Conservation (phyloP, 2,329 filamentous ascomycete genomes). For the Bertia moriformis region DNA sequence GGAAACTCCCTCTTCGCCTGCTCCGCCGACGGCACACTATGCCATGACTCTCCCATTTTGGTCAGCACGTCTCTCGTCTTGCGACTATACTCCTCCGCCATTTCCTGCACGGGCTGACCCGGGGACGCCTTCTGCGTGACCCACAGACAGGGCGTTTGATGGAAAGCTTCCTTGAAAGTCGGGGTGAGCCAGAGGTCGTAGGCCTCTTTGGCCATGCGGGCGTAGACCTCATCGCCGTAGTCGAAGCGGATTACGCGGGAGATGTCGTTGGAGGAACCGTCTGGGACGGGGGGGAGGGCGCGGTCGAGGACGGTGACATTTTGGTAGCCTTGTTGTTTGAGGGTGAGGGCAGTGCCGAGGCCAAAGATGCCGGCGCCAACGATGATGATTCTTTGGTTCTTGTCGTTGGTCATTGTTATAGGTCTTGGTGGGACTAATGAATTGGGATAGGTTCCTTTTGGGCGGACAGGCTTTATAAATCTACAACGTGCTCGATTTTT, state of each 20-base stretch:
- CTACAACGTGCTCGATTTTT: no score
- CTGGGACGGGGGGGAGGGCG: conserved; percentile 8
- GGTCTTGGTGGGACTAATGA: no score
- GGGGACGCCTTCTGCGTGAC: not conserved
- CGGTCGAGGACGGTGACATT: conserved; percentile 3
- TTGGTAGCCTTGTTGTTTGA: conserved; percentile 1
- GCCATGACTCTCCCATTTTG: not conserved
- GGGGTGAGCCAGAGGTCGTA: not conserved
- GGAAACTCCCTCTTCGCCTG: not conserved
- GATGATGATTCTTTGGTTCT: conserved; percentile 3
- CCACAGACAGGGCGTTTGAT: not conserved
- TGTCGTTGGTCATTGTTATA: not conserved
- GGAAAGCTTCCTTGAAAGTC: not conserved
- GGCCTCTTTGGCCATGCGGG: conserved; percentile 12
- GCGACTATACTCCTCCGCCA: not conserved
- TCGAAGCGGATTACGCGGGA: conserved; percentile 20
- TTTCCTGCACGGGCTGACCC: not conserved
- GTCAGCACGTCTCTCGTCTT: not conserved
- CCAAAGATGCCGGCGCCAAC: conserved; percentile 4
- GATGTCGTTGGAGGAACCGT: conserved; percentile 22
- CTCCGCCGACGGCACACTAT: not conserved
- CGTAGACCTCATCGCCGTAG: conserved; percentile 13
- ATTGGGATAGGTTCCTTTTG: no score
- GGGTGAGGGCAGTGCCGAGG: conserved; percentile 2
- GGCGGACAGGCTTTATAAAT: no score